Conservation (phyloP, 1,284 basidiomycete species). For the Melampsora abietis-canadensis region DNA sequence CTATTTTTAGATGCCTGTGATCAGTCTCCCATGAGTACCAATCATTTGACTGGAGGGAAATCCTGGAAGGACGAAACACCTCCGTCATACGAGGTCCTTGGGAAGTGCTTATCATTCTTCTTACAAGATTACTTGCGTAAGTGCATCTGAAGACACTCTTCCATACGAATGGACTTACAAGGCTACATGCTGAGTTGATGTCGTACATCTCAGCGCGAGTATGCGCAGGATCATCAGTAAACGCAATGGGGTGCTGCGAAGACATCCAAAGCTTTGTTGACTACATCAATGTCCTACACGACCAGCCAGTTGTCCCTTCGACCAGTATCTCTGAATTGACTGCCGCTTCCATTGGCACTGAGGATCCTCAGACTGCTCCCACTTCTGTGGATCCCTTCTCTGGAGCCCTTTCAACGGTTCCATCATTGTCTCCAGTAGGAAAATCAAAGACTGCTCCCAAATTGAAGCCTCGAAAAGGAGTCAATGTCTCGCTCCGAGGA, state of each 20-base stretch:
- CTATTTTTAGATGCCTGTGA: slow-evolving; percentile 38
- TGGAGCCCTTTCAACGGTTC: not conserved
- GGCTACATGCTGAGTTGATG: too few species aligned
- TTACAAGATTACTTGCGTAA: slow-evolving; percentile 38
- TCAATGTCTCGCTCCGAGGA: slow-evolving; percentile 31
- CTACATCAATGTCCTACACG: slow-evolving; percentile 18
- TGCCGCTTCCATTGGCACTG: not conserved
- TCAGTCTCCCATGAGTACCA: slow-evolving; percentile 21
- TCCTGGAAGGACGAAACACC: slow-evolving; percentile 25
- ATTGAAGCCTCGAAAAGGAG: slow-evolving; percentile 40
- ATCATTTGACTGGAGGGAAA: slow-evolving; percentile 7
- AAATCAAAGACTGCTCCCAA: slow-evolving; percentile 35
- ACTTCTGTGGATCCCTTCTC: not conserved
- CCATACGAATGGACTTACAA: not conserved
- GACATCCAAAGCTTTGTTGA: slow-evolving; percentile 34
- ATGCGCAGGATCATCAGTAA: not conserved
- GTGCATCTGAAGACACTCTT: not conserved
- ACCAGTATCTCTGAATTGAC: slow-evolving; percentile 26
- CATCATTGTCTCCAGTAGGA: slow-evolving; percentile 1
- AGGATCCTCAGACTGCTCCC: slow-evolving; percentile 3
- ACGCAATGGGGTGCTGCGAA: slow-evolving; percentile 15
- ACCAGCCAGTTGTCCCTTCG: slow-evolving; percentile 15
- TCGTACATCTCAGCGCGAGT: not conserved
- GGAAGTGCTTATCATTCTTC: slow-evolving; percentile 35
- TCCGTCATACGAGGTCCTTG: slow-evolving; percentile 16